Percentiles rank a stretch among this genome's conserved stretches.
Conservation (phyloP, 169 alveolate species). For the Plasmodium inui region DNA sequence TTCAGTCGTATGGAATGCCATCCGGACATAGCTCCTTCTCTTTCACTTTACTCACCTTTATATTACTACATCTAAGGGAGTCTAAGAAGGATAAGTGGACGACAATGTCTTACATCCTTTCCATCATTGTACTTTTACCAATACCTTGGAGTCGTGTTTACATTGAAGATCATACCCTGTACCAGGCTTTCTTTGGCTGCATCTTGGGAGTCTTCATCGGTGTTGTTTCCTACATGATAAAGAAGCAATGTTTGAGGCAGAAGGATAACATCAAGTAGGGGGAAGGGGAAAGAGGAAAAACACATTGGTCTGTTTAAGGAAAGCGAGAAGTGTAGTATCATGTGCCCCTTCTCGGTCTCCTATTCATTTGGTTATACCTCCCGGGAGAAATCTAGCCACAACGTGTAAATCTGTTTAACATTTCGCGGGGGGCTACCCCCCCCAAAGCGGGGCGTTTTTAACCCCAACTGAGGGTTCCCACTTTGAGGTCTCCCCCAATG, state of each 20-base stretch:
- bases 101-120: conserved; percentile 25
- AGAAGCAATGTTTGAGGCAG: neutral
- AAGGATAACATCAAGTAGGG: neutral
- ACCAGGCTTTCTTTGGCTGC: conserved; percentile 77
- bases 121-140: conserved; percentile 63
- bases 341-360: neutral
- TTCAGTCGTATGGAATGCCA: conserved; percentile 79
- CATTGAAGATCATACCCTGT: conserved; percentile 78
- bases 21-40: conserved; percentile 78
- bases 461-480: neutral
- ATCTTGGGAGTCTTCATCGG: conserved; percentile 46
- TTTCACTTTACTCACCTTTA: conserved; percentile 67
- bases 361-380: neutral
- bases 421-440: neutral
- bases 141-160: conserved; percentile 81
- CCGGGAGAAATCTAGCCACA: neutral
- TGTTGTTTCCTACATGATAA: neutral
- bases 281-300: neutral
- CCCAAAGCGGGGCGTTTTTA: neutral
- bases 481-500: neutral
- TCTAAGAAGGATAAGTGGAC: conserved; percentile 75
- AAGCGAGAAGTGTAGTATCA: neutral
- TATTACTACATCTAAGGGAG: conserved; percentile 39
- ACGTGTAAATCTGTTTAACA: neutral
- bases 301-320: neutral